A percentile compares a stretch with the other conserved stretches of the same genome.
Conservation (phyloP, 805 yeast species). For the Ogataea parapolymorpha region DNA sequence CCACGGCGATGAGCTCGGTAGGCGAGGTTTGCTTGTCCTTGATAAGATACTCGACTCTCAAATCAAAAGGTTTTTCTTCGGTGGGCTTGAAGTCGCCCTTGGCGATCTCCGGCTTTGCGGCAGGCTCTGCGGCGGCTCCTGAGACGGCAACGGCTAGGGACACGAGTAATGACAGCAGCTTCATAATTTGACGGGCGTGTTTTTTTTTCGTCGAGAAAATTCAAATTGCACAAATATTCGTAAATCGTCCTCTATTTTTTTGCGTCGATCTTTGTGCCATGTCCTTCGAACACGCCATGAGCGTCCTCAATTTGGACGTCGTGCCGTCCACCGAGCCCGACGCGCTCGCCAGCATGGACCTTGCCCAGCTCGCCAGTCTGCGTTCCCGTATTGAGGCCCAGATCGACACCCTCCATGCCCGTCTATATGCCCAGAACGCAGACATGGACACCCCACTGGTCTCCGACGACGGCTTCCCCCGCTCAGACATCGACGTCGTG, state of each 20-base stretch:
- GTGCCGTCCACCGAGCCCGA: conserved; percentile 16
- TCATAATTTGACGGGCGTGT: conserved; percentile 2
- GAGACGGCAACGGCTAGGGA: conserved; percentile 19
- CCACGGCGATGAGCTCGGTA: conserved; percentile 40
- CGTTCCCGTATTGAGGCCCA: conserved; percentile 42
- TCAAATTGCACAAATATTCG: background rate
- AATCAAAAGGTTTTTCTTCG: conserved; percentile 39
- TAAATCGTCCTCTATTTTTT: conserved; percentile 8
- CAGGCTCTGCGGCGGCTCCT: conserved; percentile 14
- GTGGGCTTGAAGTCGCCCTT: conserved; percentile 31
- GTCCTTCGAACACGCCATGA: conserved; percentile 28
- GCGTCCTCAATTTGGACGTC: conserved; percentile 17
- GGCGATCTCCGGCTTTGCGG: conserved; percentile 14
- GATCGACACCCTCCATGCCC: conserved; percentile 38
- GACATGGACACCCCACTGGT: conserved; percentile 66
- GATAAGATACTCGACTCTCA: conserved; percentile 47
- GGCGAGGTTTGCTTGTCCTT: conserved; percentile 40
- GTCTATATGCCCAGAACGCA: conserved; percentile 33
- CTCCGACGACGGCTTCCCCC: conserved; percentile 78
- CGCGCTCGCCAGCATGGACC: conserved; percentile 7
- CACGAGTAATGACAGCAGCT: conserved; percentile 14
- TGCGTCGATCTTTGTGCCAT: conserved; percentile 15
- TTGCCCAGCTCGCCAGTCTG: conserved; percentile 28
- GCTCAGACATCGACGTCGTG: conserved; percentile 78
- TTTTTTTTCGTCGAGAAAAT: conserved; percentile 8